Base-by-base conservation (phyloP, 257 asterid species). In the Gynochthodes officinalis region DNA sequence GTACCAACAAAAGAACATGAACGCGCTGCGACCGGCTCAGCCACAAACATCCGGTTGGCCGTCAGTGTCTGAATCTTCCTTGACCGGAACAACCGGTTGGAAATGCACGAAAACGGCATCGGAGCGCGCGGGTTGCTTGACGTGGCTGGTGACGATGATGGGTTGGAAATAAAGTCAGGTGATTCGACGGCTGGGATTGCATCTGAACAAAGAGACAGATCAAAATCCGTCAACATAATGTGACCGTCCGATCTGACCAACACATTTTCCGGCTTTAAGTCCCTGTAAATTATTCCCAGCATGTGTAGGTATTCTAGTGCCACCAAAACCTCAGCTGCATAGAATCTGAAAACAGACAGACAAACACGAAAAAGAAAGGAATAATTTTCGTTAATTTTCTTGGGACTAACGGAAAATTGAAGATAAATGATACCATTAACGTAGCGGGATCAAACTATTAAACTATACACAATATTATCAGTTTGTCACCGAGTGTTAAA, bases 241-340 rank as follows among this genome's bases (percentile, higher is more conserved):
- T 91, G 97, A 25, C 97, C 97, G 80, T 91, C 97, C 43, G 96
- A 85, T 87, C 96, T 74, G n/a, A 92, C 96, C 61, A 92, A 66
- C 70, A 92, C 96, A 79, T 92, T 92, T 79, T 92, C 98, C 7
- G 98, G 98, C 78, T 92, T 92, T 12, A 92, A 77, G 69, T 92
- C 97, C 73, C 98, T 84, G 89, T 92, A 92, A 23, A 92, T 85
- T 55, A 91, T 89, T 66, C 97, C 97, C 75, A 91, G 63, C 97
- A 91, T 88, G 80, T 91, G 97, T n/a, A 91, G 88, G 52, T 91
- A 91, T 75, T 91, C 97, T n/a, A 91, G 62, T 21, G 97, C 97
- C 13, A 91, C 97, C 72, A 91, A 83, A 39, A 91, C 97, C 80
- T 91, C 97, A 8, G 97, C 96, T 48, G 96, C 96, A 60, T 91